These are phyloP conservation scores for Monosporascus cannonballus DNA, from an alignment of 2,329 filamentous ascomycete species.

Conservation along the genomic window DNA sequence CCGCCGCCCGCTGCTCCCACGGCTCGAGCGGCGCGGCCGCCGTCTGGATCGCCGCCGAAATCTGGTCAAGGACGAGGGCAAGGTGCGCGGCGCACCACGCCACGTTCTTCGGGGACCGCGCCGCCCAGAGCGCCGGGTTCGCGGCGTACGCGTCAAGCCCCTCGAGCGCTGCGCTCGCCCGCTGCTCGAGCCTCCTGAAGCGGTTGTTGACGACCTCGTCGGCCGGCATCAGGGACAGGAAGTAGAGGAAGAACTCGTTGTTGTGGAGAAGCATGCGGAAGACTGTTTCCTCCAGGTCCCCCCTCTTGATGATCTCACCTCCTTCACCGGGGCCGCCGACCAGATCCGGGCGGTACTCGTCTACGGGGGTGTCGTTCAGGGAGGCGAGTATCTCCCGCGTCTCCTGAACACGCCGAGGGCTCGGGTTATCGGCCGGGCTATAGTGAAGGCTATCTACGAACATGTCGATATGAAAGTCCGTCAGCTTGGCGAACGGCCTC, in stretches of 20 bases:
- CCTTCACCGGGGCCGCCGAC: conserved; percentile 26
- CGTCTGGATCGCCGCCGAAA: conserved; percentile 35
- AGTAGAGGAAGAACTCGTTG: conserved; percentile 48
- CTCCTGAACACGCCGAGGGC: conserved; percentile 38
- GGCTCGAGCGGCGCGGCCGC: conserved; percentile 30
- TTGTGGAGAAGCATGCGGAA: conserved; percentile 49
- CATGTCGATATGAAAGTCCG: conserved; percentile 45
- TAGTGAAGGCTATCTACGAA: conserved; percentile 48
- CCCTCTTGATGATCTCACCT: conserved; percentile 32
- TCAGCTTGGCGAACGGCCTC: conserved; percentile 42
- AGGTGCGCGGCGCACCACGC: conserved; percentile 46
- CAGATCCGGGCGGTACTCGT: conserved; percentile 42
- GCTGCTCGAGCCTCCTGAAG: conserved; percentile 42
- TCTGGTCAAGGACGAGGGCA: conserved; percentile 33
- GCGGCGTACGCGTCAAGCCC: conserved; percentile 31
- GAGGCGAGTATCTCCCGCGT: conserved; percentile 46
- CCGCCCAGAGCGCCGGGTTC: conserved; percentile 1
- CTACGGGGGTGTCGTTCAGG: conserved; percentile 31
- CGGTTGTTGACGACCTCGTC: conserved; percentile 38
- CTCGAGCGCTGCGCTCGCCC: conserved; percentile 40
- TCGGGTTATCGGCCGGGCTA: conserved; percentile 28
- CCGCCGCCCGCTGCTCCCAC: conserved; percentile 38
- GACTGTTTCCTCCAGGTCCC: conserved; percentile 45
- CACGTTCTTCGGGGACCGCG: conserved; percentile 31
- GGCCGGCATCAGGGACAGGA: conserved; percentile 39